phyloP scores from a whole-genome alignment of 2,329 filamentous ascomycete species.

The Fusarium odoratissimum region DNA sequence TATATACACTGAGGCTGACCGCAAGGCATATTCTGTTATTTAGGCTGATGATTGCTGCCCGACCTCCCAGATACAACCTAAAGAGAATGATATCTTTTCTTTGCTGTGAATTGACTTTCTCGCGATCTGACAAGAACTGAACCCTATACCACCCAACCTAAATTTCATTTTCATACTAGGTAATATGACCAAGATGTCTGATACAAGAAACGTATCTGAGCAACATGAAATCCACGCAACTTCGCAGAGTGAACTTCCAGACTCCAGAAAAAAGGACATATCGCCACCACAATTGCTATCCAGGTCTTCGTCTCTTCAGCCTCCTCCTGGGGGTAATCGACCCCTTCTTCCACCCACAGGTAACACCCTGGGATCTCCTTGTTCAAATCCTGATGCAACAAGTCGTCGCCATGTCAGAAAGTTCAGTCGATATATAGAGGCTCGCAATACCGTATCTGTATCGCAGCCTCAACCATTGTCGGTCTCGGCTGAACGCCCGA shows the following conservation, averaged over 20 bases:
- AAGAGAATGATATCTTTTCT: not conserved
- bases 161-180: not conserved
- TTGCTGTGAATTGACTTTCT: not conserved
- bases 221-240: not conserved
- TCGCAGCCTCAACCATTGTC: not conserved
- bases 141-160: not conserved
- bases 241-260: not conserved
- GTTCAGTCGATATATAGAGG: not conserved
- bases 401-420: not conserved
- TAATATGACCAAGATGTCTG: not conserved
- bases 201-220: not conserved
- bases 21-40: not conserved
- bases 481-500: not conserved
- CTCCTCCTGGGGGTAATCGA: not conserved
- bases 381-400: not conserved
- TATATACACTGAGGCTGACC: not conserved
- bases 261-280: not conserved
- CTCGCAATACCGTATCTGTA: not conserved
- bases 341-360: not conserved
- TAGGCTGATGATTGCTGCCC: not conserved
- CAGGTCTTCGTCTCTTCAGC: not conserved
- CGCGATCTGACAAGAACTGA: not conserved
- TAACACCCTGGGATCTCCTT: not conserved
- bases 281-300: not conserved
- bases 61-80: not conserved